phyloP scores from a whole-genome alignment of 345 rosid genomes.

The Eucalyptus melliodora region DNA sequence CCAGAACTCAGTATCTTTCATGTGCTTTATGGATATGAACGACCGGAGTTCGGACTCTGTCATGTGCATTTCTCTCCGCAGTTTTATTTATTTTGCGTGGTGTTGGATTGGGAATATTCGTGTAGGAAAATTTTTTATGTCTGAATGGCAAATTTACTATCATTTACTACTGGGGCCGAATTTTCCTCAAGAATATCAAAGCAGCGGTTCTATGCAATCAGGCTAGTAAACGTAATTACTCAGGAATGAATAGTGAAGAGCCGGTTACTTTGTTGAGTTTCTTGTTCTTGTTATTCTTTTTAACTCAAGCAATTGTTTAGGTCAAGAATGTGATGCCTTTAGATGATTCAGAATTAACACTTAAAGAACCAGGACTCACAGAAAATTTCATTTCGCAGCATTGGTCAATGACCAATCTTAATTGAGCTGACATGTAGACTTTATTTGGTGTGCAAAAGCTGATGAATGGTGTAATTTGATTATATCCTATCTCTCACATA shows the following conservation, averaged over 20 bases:
- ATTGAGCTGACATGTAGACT: neutral
- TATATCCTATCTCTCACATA: no score
- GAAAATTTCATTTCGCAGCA: neutral
- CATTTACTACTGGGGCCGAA: neutral
- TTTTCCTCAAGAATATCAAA: neutral
- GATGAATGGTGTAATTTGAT: neutral
- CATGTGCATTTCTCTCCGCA: neutral
- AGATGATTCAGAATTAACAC: neutral
- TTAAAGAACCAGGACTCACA: neutral
- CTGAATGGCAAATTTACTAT: neutral
- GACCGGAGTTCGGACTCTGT: neutral
- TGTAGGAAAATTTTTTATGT: neutral
- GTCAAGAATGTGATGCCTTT: neutral
- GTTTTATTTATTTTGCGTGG: fast-evolving
- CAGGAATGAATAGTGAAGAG: neutral
- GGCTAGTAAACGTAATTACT: neutral
- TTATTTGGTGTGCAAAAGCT: neutral
- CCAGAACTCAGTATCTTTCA: neutral
- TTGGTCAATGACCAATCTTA: neutral
- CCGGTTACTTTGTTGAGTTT: neutral
- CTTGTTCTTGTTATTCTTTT: neutral
- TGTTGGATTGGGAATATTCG: neutral
- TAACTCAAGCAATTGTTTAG: neutral
- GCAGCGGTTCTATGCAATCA: neutral
- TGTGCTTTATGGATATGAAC: neutral